These are phyloP conservation scores for Colletotrichum lindemuthianum DNA, from an alignment of 2,329 filamentous ascomycete genomes.

Conservation along the genomic window DNA sequence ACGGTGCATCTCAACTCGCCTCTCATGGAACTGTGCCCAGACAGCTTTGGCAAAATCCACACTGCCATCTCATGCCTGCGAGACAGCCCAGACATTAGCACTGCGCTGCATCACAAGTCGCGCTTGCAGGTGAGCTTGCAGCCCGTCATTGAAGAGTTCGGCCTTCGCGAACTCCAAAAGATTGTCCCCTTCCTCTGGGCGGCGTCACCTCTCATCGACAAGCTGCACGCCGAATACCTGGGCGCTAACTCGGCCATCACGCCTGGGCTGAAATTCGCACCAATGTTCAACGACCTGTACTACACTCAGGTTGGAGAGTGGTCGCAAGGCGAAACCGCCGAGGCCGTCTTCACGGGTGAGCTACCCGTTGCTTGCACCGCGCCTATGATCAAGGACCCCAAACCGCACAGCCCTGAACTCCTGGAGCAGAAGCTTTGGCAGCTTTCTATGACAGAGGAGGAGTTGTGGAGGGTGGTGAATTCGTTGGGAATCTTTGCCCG, in stretches of 20 bases:
- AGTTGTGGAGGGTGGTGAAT: background rate
- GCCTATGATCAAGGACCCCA: no score
- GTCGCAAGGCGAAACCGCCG: background rate
- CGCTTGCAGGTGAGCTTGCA: constrained; percentile 15
- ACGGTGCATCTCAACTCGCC: no score
- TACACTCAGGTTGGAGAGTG: background rate
- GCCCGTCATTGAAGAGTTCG: background rate
- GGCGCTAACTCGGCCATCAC: constrained; percentile 1
- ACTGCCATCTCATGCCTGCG: background rate
- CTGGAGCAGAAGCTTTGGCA: background rate
- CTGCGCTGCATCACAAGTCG: constrained; percentile 5
- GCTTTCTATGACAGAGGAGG: background rate
- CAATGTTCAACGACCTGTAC: background rate
- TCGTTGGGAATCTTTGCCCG: background rate
- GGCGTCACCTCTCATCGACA: constrained; percentile 2
- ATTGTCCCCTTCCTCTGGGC: constrained; percentile 18
- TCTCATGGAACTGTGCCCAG: no score
- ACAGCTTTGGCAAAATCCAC: no score
- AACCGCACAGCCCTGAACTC: no score
- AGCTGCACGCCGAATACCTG: constrained; percentile 12
- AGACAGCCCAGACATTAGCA: background rate
- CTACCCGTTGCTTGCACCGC: background rate
- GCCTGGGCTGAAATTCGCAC: constrained; percentile 19
- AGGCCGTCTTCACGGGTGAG: background rate
- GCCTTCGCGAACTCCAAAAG: background rate